Conservation (phyloP, 2,329 filamentous ascomycete genomes). For the Pestalotiopsis sp. region DNA sequence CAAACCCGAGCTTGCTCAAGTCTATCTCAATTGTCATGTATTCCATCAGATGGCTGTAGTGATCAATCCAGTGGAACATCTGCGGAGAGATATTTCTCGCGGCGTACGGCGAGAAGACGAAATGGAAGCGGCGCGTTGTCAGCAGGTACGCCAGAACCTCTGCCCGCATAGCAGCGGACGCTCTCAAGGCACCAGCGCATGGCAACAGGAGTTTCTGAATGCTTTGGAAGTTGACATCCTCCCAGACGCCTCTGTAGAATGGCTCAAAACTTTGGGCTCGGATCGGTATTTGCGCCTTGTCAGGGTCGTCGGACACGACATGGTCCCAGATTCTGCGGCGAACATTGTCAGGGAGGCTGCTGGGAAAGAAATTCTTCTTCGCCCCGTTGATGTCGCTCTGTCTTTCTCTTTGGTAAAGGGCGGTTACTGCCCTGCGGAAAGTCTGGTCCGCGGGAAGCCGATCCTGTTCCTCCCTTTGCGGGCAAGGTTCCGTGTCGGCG, state of each 20-base stretch:
- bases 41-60: slow-evolving; percentile 11
- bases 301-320: background rate
- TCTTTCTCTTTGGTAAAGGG: background rate
- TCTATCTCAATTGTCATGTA: slow-evolving; percentile 11
- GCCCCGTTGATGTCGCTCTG: background rate
- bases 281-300: background rate
- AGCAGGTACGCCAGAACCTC: slow-evolving; percentile 8
- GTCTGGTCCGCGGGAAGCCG: background rate
- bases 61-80: slow-evolving; percentile 11
- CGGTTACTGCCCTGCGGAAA: background rate
- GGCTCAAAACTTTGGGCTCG: slow-evolving; percentile 5
- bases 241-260: slow-evolving; percentile 9
- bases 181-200: background rate
- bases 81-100: slow-evolving; percentile 2
- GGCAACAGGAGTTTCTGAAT: background rate
- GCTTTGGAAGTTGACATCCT: background rate
- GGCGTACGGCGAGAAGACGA: slow-evolving; percentile 12
- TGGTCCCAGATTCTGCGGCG: slow-evolving; percentile 9
- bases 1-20: slow-evolving; percentile 13
- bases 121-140: slow-evolving; percentile 10
- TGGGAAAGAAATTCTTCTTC: background rate
- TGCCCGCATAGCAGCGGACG: slow-evolving; percentile 5
- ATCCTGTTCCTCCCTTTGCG: background rate
- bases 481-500: background rate
- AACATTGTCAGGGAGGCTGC: slow-evolving; percentile 1